These are phyloP conservation scores for Gossypium australe DNA, from an alignment of 345 rosid genomes.

Conservation along the genomic window DNA sequence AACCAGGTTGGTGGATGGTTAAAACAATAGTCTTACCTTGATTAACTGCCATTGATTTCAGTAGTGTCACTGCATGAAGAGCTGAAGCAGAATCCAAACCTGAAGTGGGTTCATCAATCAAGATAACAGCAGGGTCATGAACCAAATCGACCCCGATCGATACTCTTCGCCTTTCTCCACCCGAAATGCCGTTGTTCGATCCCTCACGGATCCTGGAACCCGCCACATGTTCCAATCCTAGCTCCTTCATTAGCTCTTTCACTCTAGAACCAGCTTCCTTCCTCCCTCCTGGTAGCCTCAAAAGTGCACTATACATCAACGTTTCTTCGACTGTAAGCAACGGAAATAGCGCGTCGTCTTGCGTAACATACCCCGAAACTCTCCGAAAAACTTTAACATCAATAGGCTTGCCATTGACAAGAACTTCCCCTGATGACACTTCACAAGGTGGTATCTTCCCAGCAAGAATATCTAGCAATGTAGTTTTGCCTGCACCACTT, in stretches of 20 bases:
- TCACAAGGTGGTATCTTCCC: constrained; percentile 43
- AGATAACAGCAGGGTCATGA: constrained; percentile 76
- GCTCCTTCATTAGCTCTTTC: constrained; percentile 53
- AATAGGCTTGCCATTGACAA: constrained; percentile 54
- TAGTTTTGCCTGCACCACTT: constrained; percentile 92
- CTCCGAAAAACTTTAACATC: constrained; percentile 51
- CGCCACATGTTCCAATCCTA: constrained; percentile 62
- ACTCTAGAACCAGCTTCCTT: constrained; percentile 47
- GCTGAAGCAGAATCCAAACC: constrained; percentile 92
- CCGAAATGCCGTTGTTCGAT: constrained; percentile 70
- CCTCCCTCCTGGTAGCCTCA: constrained; percentile 55
- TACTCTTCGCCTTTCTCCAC: constrained; percentile 84
- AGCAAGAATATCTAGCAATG: constrained; percentile 80
- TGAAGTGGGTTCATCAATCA: constrained; percentile 95
- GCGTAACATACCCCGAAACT: constrained; percentile 74
- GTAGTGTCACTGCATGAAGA: constrained; percentile 55
- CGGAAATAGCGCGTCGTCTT: constrained; percentile 83
- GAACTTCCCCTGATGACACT: constrained; percentile 55
- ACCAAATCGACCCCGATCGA: constrained; percentile 89
- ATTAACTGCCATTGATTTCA: constrained; percentile 52
- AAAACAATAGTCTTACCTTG: constrained; percentile 84
- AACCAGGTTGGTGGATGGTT: constrained; percentile 89
- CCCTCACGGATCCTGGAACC: constrained; percentile 57
- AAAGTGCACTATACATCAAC: constrained; percentile 66
- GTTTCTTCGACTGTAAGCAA: constrained; percentile 85